Percentiles rank a stretch among this genome's conserved stretches.
phyloP scores from a whole-genome alignment of 805 yeast species.

The Hanseniaspora jakobsenii region DNA sequence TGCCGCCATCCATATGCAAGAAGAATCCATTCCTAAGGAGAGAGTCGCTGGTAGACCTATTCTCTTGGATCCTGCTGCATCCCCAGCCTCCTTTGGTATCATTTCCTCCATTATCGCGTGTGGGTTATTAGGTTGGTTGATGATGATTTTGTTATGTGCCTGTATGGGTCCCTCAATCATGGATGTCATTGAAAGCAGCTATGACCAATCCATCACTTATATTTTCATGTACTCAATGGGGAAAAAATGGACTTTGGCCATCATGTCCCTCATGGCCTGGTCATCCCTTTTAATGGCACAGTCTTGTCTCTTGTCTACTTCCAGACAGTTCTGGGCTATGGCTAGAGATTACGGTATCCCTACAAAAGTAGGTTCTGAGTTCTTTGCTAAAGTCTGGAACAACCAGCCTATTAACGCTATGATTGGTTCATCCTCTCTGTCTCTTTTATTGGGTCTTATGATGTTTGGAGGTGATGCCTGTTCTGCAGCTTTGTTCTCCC shows the following conservation, averaged over 20 bases:
- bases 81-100: constrained; percentile 46
- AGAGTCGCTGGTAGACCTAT: constrained; percentile 19
- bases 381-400: constrained; percentile 44
- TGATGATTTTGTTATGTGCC: constrained; percentile 43
- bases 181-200: constrained; percentile 32
- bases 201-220: constrained; percentile 58
- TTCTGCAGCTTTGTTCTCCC: constrained; percentile 34
- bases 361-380: constrained; percentile 36
- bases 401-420: constrained; percentile 57
- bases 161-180: constrained; percentile 38
- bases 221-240: constrained; percentile 52
- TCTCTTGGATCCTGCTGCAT: constrained; percentile 28
- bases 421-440: constrained; percentile 28
- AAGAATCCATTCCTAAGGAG: constrained; percentile 54
- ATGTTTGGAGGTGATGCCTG: constrained; percentile 33
- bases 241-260: constrained; percentile 50
- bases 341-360: constrained; percentile 69
- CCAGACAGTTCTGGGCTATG: constrained; percentile 63
- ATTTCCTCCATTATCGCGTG: constrained; percentile 45
- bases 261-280: constrained; percentile 45
- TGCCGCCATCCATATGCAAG: constrained; percentile 61
- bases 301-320: constrained; percentile 23
- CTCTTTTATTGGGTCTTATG: constrained; percentile 30
- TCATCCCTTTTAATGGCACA: constrained; percentile 50
- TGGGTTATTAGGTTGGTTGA: constrained; percentile 45